These are phyloP conservation scores for Wallemia ichthyophaga DNA, from an alignment of 1,284 basidiomycete species.

Conservation along the genomic window DNA sequence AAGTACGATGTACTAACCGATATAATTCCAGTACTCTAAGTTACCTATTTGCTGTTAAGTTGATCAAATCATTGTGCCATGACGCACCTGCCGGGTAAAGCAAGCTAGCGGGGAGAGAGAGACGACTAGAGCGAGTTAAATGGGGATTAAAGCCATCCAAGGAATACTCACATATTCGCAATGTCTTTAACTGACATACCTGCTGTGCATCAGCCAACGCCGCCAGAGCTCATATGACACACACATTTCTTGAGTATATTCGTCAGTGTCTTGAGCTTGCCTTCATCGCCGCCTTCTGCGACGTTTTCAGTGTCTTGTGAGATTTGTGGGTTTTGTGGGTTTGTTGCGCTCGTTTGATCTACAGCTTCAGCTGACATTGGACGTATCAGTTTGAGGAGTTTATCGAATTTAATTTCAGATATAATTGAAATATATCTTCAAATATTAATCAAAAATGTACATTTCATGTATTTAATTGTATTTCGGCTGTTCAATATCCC, in stretches of 20 bases:
- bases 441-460: too few relatives aligned
- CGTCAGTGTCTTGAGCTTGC: conserved; percentile 68
- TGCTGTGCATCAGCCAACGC: not conserved
- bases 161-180: conserved; percentile 40
- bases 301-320: not conserved
- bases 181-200: conserved; percentile 58
- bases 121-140: conserved; percentile 26
- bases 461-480: not conserved
- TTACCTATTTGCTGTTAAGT: conserved; percentile 51
- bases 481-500: not conserved
- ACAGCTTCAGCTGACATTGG: not conserved
- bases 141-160: not conserved
- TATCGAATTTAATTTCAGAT: too few relatives aligned
- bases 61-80: not conserved
- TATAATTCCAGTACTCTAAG: conserved; percentile 81
- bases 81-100: conserved; percentile 15
- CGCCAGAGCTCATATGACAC: not conserved
- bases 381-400: not conserved
- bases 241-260: conserved; percentile 49
- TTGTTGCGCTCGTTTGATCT: not conserved
- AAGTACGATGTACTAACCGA: conserved; percentile 17
- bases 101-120: conserved; percentile 62
- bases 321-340: too few relatives aligned
- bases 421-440: not conserved
- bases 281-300: conserved; percentile 40